Conservation (phyloP, 805 yeast species). For the Zygoascus bituminiphila region DNA sequence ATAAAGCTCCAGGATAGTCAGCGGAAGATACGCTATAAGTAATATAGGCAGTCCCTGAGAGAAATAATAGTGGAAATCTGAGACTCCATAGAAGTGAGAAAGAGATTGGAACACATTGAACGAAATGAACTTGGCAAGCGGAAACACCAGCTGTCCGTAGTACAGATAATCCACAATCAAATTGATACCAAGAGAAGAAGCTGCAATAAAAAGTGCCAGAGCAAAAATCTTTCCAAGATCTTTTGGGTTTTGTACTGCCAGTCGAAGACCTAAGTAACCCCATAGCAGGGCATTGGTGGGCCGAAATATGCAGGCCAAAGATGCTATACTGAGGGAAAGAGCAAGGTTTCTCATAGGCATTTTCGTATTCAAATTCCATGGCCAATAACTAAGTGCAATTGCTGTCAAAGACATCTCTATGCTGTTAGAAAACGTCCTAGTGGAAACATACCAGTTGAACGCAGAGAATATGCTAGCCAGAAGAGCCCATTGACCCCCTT, state of each 20-base stretch:
- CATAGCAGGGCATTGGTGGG: slow-evolving; percentile 82
- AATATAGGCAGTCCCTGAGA: slow-evolving; percentile 76
- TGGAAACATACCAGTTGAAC: slow-evolving; percentile 73
- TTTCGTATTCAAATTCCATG: slow-evolving; percentile 35
- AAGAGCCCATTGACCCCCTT: slow-evolving; percentile 31
- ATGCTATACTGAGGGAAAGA: slow-evolving; percentile 43
- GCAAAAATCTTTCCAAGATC: slow-evolving; percentile 9
- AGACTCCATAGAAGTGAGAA: slow-evolving; percentile 75
- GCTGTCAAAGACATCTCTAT: slow-evolving; percentile 68
- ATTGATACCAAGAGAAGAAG: slow-evolving; percentile 22
- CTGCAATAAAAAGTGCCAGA: slow-evolving; percentile 20
- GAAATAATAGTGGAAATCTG: slow-evolving; percentile 79
- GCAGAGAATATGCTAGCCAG: slow-evolving; percentile 50
- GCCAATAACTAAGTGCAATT: slow-evolving; percentile 63
- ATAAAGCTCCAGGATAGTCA: slow-evolving; percentile 40
- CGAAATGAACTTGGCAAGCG: slow-evolving; percentile 59
- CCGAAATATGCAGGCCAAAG: slow-evolving; percentile 59
- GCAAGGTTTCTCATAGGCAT: background rate
- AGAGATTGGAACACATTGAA: slow-evolving; percentile 70
- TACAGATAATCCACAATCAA: slow-evolving; percentile 51
- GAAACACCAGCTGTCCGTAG: slow-evolving; percentile 47
- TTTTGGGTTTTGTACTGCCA: slow-evolving; percentile 14
- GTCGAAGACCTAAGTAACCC: slow-evolving; percentile 47
- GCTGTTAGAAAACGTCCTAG: slow-evolving; percentile 81
- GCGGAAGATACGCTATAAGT: slow-evolving; percentile 57